A percentile compares a stretch with the other conserved stretches of the same genome.
Conservation (phyloP, 805 yeast species). For the Teunomyces pallodes region DNA sequence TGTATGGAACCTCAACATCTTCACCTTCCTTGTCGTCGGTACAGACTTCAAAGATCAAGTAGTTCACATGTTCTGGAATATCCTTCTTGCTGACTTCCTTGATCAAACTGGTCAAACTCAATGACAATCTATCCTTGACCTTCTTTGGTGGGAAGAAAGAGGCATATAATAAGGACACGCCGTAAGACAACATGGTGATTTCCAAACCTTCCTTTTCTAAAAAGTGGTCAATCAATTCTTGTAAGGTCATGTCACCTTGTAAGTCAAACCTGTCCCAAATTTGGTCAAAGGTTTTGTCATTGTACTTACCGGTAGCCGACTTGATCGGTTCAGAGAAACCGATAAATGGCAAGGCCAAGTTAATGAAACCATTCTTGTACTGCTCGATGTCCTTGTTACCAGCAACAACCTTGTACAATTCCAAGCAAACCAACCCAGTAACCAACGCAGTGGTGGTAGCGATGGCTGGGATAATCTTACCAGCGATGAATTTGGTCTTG, state of each 20-base stretch:
- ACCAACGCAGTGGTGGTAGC: slow-evolving; percentile 99
- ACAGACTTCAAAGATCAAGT: slow-evolving; percentile 84
- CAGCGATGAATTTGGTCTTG: slow-evolving; percentile 96
- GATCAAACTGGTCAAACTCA: slow-evolving; percentile 72
- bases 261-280: slow-evolving; percentile 95
- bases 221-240: slow-evolving; percentile 71
- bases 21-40: slow-evolving; percentile 91
- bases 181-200: slow-evolving; percentile 88
- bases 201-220: slow-evolving; percentile 80
- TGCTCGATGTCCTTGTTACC: slow-evolving; percentile 72
- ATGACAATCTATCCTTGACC: slow-evolving; percentile 66
- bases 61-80: slow-evolving; percentile 67
- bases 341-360: slow-evolving; percentile 90
- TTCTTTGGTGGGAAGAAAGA: slow-evolving; percentile 92
- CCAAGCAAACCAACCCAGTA: slow-evolving; percentile 91
- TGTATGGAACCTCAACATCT: slow-evolving; percentile 92
- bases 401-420: slow-evolving; percentile 85
- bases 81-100: slow-evolving; percentile 85
- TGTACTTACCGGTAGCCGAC: slow-evolving; percentile 79
- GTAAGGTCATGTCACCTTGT: slow-evolving; percentile 71
- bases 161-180: slow-evolving; percentile 86
- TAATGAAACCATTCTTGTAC: slow-evolving; percentile 89
- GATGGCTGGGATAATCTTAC: slow-evolving; percentile 97
- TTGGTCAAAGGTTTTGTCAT: slow-evolving; percentile 72
- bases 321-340: slow-evolving; percentile 96